Conservation (phyloP, 805 yeast genomes). For the Torulaspora franciscae region DNA sequence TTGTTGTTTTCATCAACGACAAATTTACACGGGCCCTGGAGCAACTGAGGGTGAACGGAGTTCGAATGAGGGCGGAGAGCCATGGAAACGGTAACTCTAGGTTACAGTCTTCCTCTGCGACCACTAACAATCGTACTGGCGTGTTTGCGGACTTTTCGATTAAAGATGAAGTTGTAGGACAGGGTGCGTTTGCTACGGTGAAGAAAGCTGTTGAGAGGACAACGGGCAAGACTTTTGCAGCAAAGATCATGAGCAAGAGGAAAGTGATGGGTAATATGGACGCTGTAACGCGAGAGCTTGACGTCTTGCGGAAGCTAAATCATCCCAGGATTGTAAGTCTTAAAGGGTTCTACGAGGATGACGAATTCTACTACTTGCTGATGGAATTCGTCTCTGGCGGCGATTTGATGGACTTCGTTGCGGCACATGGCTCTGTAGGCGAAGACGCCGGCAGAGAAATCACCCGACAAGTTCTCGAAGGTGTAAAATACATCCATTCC, state of each 20-base stretch:
- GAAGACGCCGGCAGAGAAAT: conserved; percentile 88
- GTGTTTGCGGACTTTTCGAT: conserved; percentile 69
- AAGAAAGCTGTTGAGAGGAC: conserved; percentile 81
- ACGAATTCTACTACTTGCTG: conserved; percentile 73
- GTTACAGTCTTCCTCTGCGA: conserved; percentile 8
- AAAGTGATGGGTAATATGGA: conserved; percentile 73
- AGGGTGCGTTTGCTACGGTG: conserved; percentile 98
- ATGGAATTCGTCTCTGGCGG: conserved; percentile 98
- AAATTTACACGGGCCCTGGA: conserved; percentile 30
- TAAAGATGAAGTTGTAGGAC: conserved; percentile 82
- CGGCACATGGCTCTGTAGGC: conserved; percentile 84
- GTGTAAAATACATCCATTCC: conserved; percentile 81
- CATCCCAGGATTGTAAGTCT: conserved; percentile 83
- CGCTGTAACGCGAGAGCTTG: conserved; percentile 83
- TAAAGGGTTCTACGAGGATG: conserved; percentile 81
- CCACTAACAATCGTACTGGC: conserved; percentile 35
- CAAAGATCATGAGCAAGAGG: conserved; percentile 79
- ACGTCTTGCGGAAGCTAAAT: conserved; percentile 66
- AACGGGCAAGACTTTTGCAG: conserved; percentile 84
- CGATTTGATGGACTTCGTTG: conserved; percentile 95
- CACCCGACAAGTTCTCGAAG: conserved; percentile 75
- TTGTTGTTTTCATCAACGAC: conserved; percentile 44
- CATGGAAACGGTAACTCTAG: conserved; percentile 2
- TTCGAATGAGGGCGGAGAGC: conserved; percentile 3
- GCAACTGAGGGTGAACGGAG: conserved; percentile 12